These are phyloP conservation scores for Fusarium metavorans DNA, from an alignment of 2,329 filamentous ascomycete genomes.

Conservation along the genomic window DNA sequence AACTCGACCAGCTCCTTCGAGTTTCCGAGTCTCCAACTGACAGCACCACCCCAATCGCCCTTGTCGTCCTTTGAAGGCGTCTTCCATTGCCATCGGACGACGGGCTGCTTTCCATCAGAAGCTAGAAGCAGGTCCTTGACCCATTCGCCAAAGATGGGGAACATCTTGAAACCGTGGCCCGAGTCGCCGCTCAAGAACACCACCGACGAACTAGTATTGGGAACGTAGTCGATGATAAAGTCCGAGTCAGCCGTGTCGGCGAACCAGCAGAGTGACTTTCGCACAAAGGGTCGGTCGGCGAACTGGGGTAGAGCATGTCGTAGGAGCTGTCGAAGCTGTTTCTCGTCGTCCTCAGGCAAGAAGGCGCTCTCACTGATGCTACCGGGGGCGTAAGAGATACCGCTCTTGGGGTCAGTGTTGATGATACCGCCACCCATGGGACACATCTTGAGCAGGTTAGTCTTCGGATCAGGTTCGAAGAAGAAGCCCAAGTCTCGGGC, in stretches of 20 bases:
- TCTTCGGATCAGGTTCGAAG: slow-evolving; percentile 72
- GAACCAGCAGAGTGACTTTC: slow-evolving; percentile 72
- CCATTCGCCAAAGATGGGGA: slow-evolving; percentile 70
- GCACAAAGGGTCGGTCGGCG: slow-evolving; percentile 65
- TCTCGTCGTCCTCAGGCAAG: slow-evolving; percentile 66
- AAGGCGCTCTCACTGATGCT: slow-evolving; percentile 55
- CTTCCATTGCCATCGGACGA: slow-evolving; percentile 66
- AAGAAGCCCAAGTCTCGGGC: slow-evolving; percentile 73
- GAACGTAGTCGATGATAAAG: slow-evolving; percentile 70
- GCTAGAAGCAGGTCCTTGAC: slow-evolving; percentile 60
- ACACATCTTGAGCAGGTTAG: slow-evolving; percentile 70
- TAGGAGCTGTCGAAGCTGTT: slow-evolving; percentile 62
- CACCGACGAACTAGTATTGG: slow-evolving; percentile 58
- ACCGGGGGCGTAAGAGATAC: slow-evolving; percentile 55
- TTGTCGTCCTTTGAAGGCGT: slow-evolving; percentile 28
- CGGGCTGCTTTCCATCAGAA: slow-evolving; percentile 53
- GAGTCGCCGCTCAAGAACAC: slow-evolving; percentile 69
- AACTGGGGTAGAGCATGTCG: slow-evolving; percentile 64
- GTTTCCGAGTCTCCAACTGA: slow-evolving; percentile 55
- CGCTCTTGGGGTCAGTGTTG: slow-evolving; percentile 49
- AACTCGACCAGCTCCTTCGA: slow-evolving; percentile 43
- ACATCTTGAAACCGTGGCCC: slow-evolving; percentile 73
- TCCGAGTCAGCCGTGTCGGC: slow-evolving; percentile 71
- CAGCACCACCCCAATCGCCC: slow-evolving; percentile 45
- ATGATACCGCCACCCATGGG: slow-evolving; percentile 69